Evolutionary conservation across 2,329 filamentous ascomycete genomes (phyloP), one percentile per base, ranked within the genome.

Genomic region (Lasiodiplodia sp.): DNA sequence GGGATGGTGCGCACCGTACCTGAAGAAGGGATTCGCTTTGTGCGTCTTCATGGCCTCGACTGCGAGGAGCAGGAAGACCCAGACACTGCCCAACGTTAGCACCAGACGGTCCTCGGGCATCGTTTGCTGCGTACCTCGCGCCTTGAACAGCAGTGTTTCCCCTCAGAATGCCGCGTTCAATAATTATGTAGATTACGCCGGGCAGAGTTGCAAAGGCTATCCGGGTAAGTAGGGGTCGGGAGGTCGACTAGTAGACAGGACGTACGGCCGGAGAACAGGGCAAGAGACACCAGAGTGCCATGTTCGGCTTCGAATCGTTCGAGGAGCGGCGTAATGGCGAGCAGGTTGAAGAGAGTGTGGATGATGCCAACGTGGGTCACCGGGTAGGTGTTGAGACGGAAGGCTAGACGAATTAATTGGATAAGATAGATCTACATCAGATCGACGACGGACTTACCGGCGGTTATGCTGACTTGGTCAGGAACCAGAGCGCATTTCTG

Each of bases 221-320:
- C 53, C 38, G 28, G 64, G 72, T 79, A 71, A 79, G 71, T 60
- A 38, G 14, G 1, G 21, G 31, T 7, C 5, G 40, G 23, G n/a
- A n/a, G 6, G 4, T n/a, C n/a, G 40, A 37, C 21, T 38, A 10
- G 65, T 28, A 18, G 23, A 7, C 2, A 34, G 70, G 52, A 87
- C 94, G 84, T 85, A 97, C 94, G 94, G 68, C 96, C 96, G 75
- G 96, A 88, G 79, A 98, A 97, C 65, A 98, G 85, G 44, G 92
- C 88, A 71, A 97, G 79, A n/a, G 93, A 91, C 31, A 93, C 93
- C 76, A 98, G 84, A 8, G 95, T 98, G 65, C 96, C 96, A 79
- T 96, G 90, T 79, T 97, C 95, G 71, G 88, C 87, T 83, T 99
- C 96, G 80, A 98, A 99, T 70, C 94, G 88, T 81, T 97, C 95